These are phyloP conservation scores for Dothideomycetidae sp. DNA, from an alignment of 2,329 filamentous ascomycete species.

Conservation along the genomic window DNA sequence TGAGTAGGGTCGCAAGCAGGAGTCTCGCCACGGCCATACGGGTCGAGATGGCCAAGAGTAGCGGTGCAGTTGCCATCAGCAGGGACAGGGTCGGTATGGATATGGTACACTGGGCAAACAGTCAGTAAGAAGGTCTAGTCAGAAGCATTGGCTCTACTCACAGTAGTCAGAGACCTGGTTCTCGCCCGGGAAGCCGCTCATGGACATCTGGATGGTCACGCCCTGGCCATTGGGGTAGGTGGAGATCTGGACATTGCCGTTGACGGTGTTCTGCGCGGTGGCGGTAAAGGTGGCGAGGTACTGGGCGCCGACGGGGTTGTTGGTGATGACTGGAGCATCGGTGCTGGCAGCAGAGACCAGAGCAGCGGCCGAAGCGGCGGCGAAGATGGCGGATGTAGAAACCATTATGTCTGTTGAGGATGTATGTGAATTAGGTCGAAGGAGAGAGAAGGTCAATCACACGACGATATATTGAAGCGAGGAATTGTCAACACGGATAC, in stretches of 20 bases:
- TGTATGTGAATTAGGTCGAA: not conserved
- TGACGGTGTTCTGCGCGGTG: slow-evolving; percentile 21
- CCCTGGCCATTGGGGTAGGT: slow-evolving; percentile 25
- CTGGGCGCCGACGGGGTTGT: slow-evolving; percentile 26
- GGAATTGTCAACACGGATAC: not conserved
- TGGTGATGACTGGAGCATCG: slow-evolving; percentile 22
- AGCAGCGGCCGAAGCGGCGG: slow-evolving; percentile 6
- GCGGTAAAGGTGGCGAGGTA: slow-evolving; percentile 27
- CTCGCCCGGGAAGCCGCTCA: slow-evolving; percentile 27
- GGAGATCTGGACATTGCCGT: slow-evolving; percentile 23
- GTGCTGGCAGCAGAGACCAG: slow-evolving; percentile 9
- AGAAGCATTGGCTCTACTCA: too few species aligned
- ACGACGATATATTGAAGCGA: not conserved
- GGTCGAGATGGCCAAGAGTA: slow-evolving; percentile 56
- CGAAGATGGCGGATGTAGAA: not conserved
- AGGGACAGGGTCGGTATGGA: slow-evolving; percentile 53
- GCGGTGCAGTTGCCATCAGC: slow-evolving; percentile 55
- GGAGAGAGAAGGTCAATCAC: not conserved
- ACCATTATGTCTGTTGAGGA: not conserved
- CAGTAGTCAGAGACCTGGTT: slow-evolving; percentile 10
- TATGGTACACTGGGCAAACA: slow-evolving; percentile 42
- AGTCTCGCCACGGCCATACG: slow-evolving; percentile 49
- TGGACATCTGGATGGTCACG: slow-evolving; percentile 26
- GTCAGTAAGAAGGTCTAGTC: too few species aligned
- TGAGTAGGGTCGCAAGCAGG: slow-evolving; percentile 43